Base-by-base conservation (phyloP, 495 filamentous ascomycete species). In the Extremus antarcticus region DNA sequence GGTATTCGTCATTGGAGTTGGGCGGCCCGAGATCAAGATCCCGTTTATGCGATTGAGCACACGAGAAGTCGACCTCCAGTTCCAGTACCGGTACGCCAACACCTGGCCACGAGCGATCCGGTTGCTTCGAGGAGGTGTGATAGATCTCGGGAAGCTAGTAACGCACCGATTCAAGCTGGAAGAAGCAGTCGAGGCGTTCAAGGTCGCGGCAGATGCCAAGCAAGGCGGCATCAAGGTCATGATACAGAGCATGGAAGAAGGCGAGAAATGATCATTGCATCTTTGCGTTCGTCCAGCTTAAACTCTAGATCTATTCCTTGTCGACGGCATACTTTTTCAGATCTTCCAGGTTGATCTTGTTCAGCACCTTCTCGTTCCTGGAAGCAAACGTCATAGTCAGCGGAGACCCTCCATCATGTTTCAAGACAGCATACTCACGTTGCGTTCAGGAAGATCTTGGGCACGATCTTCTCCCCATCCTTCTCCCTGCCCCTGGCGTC, bases 171-270 rank as follows among this genome's bases (percentile, higher is more conserved):
- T 86, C 70, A 65, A 75, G 35, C 70, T 95, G 11, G 91, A 95
- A 74, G 83, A 97, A 58, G 89, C 90, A 2, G 67, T 91, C 24
- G 79, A 90, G 71, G 91, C 91, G 22, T 97, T 97, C 69, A 78
- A 86, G 70, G 90, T 84, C 15, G 88, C 88, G 20, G 78, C 84
- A 1, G 81, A 95, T 70, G 82, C 87, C n/a, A 88, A 82, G 73
- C 94, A 83, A 38, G 90, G 91, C 2, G 90, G 90, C 15, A 95
- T 97, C 67, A 97, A 97, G 75, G 90, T 95, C 61, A 82, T 88
- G 74, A 97, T 95, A 60, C 78, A 83, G 71, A 85, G 81, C 56
- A 61, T 71, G 63, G 69, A 71, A 22, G 62, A 59, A 50, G 61
- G 60, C 19, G 59, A 62, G 51, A 62, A 58, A 25, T 38, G 49